A percentile compares a stretch with the other conserved stretches of the same genome.
These are phyloP conservation scores for Aspergillus coremiiformis DNA, from an alignment of 495 filamentous ascomycete species.

Conservation along the genomic window DNA sequence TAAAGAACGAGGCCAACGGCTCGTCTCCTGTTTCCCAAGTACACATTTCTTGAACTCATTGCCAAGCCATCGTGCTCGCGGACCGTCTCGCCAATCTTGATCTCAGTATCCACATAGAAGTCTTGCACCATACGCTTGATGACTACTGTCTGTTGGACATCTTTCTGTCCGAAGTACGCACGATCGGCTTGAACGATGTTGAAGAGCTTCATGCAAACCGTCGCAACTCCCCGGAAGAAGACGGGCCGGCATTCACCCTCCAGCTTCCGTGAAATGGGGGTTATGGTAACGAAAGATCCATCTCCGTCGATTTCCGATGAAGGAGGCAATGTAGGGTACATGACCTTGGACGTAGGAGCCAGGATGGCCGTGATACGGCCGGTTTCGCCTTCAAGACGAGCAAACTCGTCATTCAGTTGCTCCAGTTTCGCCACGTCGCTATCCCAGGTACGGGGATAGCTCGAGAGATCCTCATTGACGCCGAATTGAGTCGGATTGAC, in stretches of 20 bases:
- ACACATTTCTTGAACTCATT: constrained; percentile 92
- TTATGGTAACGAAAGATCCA: constrained; percentile 91
- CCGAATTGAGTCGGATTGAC: constrained; percentile 98
- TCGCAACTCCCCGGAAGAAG: constrained; percentile 94
- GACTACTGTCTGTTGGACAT: constrained; percentile 91
- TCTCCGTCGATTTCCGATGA: constrained; percentile 67
- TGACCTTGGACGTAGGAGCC: constrained; percentile 68
- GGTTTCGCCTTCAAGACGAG: constrained; percentile 35
- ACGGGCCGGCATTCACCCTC: constrained; percentile 86
- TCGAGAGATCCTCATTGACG: constrained; percentile 74
- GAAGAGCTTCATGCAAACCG: constrained; percentile 95
- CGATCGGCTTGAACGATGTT: constrained; percentile 81
- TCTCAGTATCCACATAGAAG: constrained; percentile 71
- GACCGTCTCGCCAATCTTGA: constrained; percentile 64
- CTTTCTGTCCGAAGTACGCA: constrained; percentile 97
- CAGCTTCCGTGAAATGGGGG: constrained; percentile 68
- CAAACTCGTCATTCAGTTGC: constrained; percentile 62
- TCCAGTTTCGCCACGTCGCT: constrained; percentile 60
- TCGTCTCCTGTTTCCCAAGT: constrained; percentile 70
- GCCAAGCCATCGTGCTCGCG: constrained; percentile 82
- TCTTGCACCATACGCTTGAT: constrained; percentile 82
- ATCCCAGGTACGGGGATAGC: constrained; percentile 88
- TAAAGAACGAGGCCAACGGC: constrained; percentile 62
- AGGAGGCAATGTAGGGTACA: constrained; percentile 83
- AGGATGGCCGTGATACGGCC: constrained; percentile 80